phyloP scores from a whole-genome alignment of 805 yeast genomes.

The Sugiyamaella lignohabitans region DNA sequence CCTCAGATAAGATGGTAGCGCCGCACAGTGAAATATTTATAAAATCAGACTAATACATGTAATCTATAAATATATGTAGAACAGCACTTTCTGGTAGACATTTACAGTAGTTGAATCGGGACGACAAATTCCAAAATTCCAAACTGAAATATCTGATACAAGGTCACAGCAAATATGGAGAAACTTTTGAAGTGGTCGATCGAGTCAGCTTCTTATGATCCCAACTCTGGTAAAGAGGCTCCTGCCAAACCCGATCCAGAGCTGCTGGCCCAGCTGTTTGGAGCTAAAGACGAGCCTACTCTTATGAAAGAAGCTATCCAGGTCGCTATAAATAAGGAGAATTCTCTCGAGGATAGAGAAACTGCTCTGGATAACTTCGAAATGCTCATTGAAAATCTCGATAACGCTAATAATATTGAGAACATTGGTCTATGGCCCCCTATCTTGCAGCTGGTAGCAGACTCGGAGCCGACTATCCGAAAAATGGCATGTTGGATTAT shows the following conservation, averaged over 20 bases:
- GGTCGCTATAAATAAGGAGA: conserved; percentile 52
- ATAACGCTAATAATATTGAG: conserved; percentile 89
- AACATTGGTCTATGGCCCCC: conserved; percentile 76
- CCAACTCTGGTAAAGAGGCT: conserved; percentile 16
- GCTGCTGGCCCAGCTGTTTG: conserved; percentile 69
- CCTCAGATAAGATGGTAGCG: too few relatives aligned
- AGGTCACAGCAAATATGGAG: conserved; percentile 50
- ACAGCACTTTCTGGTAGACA: too few relatives aligned
- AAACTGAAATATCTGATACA: neutral
- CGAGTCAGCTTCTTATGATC: conserved; percentile 64
- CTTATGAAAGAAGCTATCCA: conserved; percentile 73
- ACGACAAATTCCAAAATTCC: too few relatives aligned
- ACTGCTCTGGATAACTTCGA: conserved; percentile 86
- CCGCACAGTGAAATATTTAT: too few relatives aligned
- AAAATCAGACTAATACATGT: too few relatives aligned
- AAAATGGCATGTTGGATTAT: conserved; percentile 63
- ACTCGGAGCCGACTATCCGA: conserved; percentile 41
- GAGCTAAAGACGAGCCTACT: conserved; percentile 81
- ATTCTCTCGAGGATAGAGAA: conserved; percentile 55
- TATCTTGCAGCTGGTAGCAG: conserved; percentile 48
- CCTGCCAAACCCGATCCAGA: conserved; percentile 70
- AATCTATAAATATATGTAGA: too few relatives aligned
- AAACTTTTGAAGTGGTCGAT: conserved; percentile 89
- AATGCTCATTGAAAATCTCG: conserved; percentile 86
- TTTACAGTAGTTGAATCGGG: too few relatives aligned